Base-by-base conservation (phyloP, 805 yeast species). In the Candida ortonii region DNA sequence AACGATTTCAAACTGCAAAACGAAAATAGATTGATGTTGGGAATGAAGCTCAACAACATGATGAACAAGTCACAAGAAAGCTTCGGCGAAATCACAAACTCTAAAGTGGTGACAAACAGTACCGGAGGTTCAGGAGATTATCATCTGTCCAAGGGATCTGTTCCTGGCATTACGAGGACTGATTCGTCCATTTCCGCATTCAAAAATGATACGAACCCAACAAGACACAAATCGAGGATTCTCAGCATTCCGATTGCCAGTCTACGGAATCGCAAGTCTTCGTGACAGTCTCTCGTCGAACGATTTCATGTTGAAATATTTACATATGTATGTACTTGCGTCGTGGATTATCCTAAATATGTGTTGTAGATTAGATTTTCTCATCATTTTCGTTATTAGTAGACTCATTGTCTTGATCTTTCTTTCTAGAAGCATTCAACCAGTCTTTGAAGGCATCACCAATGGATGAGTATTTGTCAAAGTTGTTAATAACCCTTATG, bases 401-500 rank as follows among this genome's bases (percentile, higher is more conserved):
- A n/a, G n/a, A n/a, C n/a, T n/a, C n/a, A n/a, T n/a, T n/a, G n/a
- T n/a, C 34, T 15, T 21, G 24, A 10, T 22, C 19, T 25, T 39
- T 43, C 24, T 35, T 38, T 22, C 31, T 43, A 7, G 51, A 37
- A 4, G 45, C 39, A 37, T 39, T 50, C 16, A 60, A 22, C 65
- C 65, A 61, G 38, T 61, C 65, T 35, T 48, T 58, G 37, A 61
- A 59, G 2, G 65, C 65, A 21, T 61, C 65, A 16, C 62, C 42
- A 8, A 61, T 49, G 10, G 56, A 45, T 2, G 61, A 44, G 37
- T 61, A 61, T 20, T 53, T 47, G 29, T 61, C 65, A 39, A 60
- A 57, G 36, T 59, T 57, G 37, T 61, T 53, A 16, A 56, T 52
- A 22, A 61, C 61, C 20, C 56, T 47, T 28, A 60, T 51, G 28